A percentile compares a stretch with the other conserved stretches of the same genome.
Conservation (phyloP, 257 asterid genomes). For the Scutellaria baicalensis region DNA sequence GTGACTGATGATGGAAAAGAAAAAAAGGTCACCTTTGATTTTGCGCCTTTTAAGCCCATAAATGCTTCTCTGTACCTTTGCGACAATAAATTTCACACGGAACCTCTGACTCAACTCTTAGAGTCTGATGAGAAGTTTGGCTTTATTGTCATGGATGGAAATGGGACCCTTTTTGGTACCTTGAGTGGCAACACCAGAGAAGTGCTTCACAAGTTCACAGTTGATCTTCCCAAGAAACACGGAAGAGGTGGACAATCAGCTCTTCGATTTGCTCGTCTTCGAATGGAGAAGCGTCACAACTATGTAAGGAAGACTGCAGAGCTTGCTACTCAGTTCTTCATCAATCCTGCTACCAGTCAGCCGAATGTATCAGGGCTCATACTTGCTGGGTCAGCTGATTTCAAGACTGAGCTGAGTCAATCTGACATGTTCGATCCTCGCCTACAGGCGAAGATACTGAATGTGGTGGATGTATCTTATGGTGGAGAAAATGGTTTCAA, state of each 20-base stretch:
- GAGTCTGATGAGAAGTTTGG: constrained; percentile 63
- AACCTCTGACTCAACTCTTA: constrained; percentile 43
- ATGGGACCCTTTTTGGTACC: constrained; percentile 60
- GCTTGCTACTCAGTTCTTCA: constrained; percentile 58
- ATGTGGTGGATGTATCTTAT: constrained; percentile 58
- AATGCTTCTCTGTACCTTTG: constrained; percentile 56
- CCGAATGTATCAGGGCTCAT: constrained; percentile 56
- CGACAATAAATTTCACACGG: constrained; percentile 60
- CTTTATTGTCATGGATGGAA: constrained; percentile 61
- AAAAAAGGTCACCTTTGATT: constrained; percentile 50
- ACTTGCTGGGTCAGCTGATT: constrained; percentile 64
- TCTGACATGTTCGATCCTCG: constrained; percentile 71
- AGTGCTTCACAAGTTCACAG: constrained; percentile 58
- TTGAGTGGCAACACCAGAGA: constrained; percentile 58
- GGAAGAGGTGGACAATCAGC: constrained; percentile 71
- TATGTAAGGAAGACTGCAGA: constrained; percentile 61
- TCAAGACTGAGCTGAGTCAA: constrained; percentile 59
- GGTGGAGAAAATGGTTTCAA: constrained; percentile 67
- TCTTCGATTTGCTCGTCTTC: constrained; percentile 56
- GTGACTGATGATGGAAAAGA: constrained; percentile 60
- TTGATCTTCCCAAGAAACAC: constrained; percentile 59
- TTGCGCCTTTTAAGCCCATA: constrained; percentile 52
- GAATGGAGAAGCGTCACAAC: constrained; percentile 67
- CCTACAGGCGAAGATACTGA: constrained; percentile 49
- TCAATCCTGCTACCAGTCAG: constrained; percentile 57